Percentiles rank a stretch among this genome's conserved stretches.
Conservation (phyloP, 768 basidiomycete genomes). For the Lactarius trivialis region DNA sequence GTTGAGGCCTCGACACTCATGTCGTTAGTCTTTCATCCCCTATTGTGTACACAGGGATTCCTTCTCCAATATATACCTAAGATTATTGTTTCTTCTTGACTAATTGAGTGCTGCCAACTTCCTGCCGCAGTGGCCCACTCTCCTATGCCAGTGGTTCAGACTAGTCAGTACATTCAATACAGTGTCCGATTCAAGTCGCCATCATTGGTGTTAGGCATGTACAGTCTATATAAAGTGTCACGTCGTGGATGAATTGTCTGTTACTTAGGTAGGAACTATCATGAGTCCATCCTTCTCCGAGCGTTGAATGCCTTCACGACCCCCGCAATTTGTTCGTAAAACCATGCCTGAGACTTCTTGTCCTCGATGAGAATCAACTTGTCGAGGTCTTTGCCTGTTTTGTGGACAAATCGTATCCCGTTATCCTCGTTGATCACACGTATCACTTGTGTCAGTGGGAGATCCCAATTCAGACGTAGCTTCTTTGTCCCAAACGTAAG, state of each 20-base stretch:
- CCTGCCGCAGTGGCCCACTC: no score
- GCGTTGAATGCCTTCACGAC: constrained; percentile 76
- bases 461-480: constrained; percentile 85
- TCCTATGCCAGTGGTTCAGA: no score
- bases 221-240: constrained; percentile 10
- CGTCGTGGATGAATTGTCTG: background rate
- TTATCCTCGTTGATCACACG: constrained; percentile 86
- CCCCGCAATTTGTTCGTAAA: constrained; percentile 67
- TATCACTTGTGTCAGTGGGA: constrained; percentile 80
- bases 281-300: constrained; percentile 60
- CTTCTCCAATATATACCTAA: no score
- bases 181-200: no score
- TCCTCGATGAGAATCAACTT: constrained; percentile 73
- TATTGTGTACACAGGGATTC: no score
- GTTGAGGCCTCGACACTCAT: no score
- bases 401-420: constrained; percentile 84
- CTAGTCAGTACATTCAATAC: no score
- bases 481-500: constrained; percentile 81
- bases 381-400: constrained; percentile 65
- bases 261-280: constrained; percentile 12
- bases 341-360: constrained; percentile 70
- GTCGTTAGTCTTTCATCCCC: no score
- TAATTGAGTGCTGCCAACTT: no score
- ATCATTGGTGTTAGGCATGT: constrained; percentile 1
- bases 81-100: no score